These are phyloP conservation scores for Pelagomonas calceolata DNA, from an alignment of 108 stramenopile species.

Conservation along the genomic window DNA sequence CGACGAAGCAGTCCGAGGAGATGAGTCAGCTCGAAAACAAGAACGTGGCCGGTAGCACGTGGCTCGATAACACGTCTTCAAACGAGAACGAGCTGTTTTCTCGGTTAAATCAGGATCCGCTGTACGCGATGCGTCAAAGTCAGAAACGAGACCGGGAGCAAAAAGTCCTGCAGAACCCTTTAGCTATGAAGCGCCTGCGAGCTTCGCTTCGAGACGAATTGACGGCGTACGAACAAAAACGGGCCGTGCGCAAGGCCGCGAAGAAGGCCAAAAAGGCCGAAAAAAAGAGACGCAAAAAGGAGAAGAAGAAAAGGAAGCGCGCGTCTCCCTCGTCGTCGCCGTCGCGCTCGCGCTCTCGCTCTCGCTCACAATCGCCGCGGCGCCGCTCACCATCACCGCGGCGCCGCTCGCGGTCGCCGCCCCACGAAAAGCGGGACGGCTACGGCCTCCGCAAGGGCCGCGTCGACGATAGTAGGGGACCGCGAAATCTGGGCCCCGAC, in stretches of 20 bases:
- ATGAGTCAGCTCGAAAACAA: constrained; percentile 7
- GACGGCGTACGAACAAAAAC: constrained; percentile 19
- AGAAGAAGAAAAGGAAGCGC: neutral
- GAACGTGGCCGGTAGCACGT: constrained; percentile 17
- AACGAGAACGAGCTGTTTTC: constrained; percentile 19
- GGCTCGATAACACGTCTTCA: constrained; percentile 17
- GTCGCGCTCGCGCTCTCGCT: too few relatives aligned
- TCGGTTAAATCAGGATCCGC: constrained; percentile 22
- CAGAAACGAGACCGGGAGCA: constrained; percentile 17
- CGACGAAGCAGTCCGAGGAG: constrained; percentile 11
- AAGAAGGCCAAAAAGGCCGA: neutral
- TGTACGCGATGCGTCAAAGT: constrained; percentile 16
- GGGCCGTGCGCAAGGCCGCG: constrained; percentile 1
- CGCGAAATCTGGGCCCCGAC: too few relatives aligned
- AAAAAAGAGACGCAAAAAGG: neutral
- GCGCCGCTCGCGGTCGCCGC: too few relatives aligned
- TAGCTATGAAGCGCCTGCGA: constrained; percentile 24
- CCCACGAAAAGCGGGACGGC: too few relatives aligned
- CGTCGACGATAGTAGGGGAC: too few relatives aligned
- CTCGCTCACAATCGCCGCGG: too few relatives aligned
- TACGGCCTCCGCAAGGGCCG: too few relatives aligned
- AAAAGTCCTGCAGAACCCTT: constrained; percentile 21
- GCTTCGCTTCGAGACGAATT: constrained; percentile 20
- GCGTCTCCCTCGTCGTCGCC: neutral
- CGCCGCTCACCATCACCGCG: too few relatives aligned